Conservation (phyloP, 805 yeast genomes). For the Yarrowia sp. region DNA sequence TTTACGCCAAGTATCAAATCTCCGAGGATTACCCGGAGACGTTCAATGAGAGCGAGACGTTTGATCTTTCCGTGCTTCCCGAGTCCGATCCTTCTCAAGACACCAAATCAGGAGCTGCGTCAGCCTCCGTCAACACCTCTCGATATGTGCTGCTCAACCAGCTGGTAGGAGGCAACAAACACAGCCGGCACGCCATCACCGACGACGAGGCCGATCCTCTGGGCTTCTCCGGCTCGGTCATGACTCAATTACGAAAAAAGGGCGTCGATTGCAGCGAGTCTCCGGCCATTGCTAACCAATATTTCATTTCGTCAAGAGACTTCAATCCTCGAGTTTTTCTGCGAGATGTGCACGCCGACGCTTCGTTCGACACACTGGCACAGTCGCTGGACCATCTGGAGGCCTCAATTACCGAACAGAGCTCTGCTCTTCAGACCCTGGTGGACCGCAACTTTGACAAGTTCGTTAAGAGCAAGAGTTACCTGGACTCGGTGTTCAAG, state of each 20-base stretch:
- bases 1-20: conserved; percentile 22
- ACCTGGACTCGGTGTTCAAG: conserved; percentile 57
- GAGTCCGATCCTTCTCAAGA: conserved; percentile 8
- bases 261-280: conserved; percentile 43
- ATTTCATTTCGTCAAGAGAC: conserved; percentile 54
- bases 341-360: conserved; percentile 54
- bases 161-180: conserved; percentile 33
- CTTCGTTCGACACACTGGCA: conserved; percentile 51
- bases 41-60: conserved; percentile 8
- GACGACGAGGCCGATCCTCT: conserved; percentile 54
- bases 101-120: conserved; percentile 8
- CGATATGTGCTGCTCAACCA: conserved; percentile 32
- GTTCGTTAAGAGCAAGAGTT: conserved; percentile 63
- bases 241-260: conserved; percentile 44
- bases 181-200: conserved; percentile 27
- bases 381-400: conserved; percentile 52
- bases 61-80: conserved; percentile 7
- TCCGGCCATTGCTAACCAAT: conserved; percentile 43
- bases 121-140: conserved; percentile 22
- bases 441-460: conserved; percentile 60
- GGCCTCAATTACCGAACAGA: conserved; percentile 48
- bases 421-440: conserved; percentile 49
- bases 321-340: conserved; percentile 59
- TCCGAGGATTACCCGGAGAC: conserved; percentile 22
- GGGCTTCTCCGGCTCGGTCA: conserved; percentile 50